Evolutionary conservation across 2,329 filamentous ascomycete species (phyloP), one percentile per base, ranked within the genome.

Genomic region (Ophiosphaerella narmari): DNA sequence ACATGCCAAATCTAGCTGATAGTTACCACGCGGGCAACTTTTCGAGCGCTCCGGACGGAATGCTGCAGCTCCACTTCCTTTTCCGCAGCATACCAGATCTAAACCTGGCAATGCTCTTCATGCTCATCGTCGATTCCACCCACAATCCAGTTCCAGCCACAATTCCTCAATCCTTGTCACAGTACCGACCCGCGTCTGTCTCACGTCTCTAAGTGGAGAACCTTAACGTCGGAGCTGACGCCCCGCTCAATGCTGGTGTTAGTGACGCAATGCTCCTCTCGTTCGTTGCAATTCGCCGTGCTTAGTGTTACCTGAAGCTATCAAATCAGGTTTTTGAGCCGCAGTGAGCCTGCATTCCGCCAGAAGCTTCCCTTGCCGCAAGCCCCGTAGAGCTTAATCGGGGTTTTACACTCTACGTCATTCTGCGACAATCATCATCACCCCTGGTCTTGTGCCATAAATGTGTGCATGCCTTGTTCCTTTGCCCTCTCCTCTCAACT

Each of bases 271-370:
- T 69, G 50, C 51, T 58, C 45, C 52, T 59, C 50, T 51, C 48
- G 54, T 62, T 60, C 57, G 57, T 62, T 36, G 57, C 54, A 52
- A 50, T 42, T 48, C 39, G 65, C 68, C 52, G 60, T 62, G 67
- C 66, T 66, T 55, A 55, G 48, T 52, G 46, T 55, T 57, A 46
- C 45, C 36, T 41, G 48, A 42, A 50, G 56, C 56, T 49, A 29
- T 52, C 52, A 73, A 74, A 74, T 68, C 71, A 73, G 69, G 71
- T 74, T 70, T 74, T 60, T 61, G 59, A 48, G 48, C 41, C 59
- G 57, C 54, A 54, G 18, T 39, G 41, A 36, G 26, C 39, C 54
- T 52, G 47, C 53, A 52, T 57, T 67, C 68, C 62, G 68, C 68
- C 65, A 66, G 58, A 59, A 73, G 67, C 66, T 72, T 53, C 66